A percentile compares a stretch with the other conserved stretches of the same genome.
phyloP scores from a whole-genome alignment of 495 filamentous ascomycete species.

The Oidiodendron maius region DNA sequence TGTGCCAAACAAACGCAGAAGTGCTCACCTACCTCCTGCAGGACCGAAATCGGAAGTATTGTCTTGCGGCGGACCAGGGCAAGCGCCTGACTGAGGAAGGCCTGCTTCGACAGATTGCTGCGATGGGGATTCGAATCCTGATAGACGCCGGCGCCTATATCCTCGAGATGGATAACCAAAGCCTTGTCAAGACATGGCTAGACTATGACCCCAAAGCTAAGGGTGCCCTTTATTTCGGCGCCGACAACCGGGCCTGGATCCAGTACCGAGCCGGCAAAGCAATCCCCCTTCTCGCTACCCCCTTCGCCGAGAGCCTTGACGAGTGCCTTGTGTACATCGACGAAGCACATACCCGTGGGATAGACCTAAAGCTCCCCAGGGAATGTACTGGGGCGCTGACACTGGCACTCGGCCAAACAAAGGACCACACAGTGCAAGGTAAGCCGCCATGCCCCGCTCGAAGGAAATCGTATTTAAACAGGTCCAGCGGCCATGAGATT shows the following conservation, averaged over 20 bases:
- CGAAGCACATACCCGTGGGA: conserved; percentile 56
- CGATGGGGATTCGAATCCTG: conserved; percentile 32
- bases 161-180: conserved; percentile 37
- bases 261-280: conserved; percentile 34
- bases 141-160: conserved; percentile 49
- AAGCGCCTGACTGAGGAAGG: conserved; percentile 29
- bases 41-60: conserved; percentile 33
- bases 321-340: conserved; percentile 55
- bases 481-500: conserved; percentile 47
- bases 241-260: conserved; percentile 39
- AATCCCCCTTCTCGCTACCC: conserved; percentile 38
- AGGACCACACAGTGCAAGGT: conserved; percentile 59
- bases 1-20: conserved; percentile 47
- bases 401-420: conserved; percentile 46
- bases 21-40: conserved; percentile 46
- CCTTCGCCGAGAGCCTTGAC: conserved; percentile 41
- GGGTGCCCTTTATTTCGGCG: conserved; percentile 44
- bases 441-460: not conserved
- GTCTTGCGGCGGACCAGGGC: conserved; percentile 26
- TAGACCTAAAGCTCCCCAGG: conserved; percentile 48
- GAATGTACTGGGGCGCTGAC: conserved; percentile 46
- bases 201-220: conserved; percentile 22
- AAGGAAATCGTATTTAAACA: conserved; percentile 5
- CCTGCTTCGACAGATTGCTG: conserved; percentile 28
- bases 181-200: conserved; percentile 44